Evolutionary conservation across 371 early-diverging fungal species (phyloP).

Genomic region (Furculomyces boomerangus): DNA sequence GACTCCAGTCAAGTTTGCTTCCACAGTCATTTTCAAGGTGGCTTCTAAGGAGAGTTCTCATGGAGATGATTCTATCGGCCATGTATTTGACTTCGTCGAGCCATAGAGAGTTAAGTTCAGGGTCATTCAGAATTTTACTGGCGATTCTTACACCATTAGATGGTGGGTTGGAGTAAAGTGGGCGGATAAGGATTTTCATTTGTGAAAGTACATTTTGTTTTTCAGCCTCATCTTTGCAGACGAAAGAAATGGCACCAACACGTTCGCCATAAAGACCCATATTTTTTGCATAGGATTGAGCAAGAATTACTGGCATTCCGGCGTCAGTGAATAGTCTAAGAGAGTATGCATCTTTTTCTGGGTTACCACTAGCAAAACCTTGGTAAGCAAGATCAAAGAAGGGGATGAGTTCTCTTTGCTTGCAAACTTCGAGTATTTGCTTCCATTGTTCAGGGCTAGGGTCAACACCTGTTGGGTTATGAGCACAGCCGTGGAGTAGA

Average conservation of each 20-base stretch:
- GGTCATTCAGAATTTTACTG: constrained; percentile 59
- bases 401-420: constrained; percentile 65
- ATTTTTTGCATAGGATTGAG: constrained; percentile 97
- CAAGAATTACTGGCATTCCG: constrained; percentile 55
- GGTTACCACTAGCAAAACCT: constrained; percentile 94
- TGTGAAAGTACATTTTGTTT: constrained; percentile 77
- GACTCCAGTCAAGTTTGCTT: constrained; percentile 69
- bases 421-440: constrained; percentile 60
- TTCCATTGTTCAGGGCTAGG: constrained; percentile 87
- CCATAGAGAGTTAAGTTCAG: constrained; percentile 74
- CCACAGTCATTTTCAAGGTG: constrained; percentile 71
- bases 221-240: constrained; percentile 59
- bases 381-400: constrained; percentile 99
- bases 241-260: constrained; percentile 86
- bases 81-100: constrained; percentile 81
- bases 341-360: constrained; percentile 80
- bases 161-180: constrained; percentile 97
- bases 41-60: constrained; percentile 60
- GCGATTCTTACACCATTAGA: constrained; percentile 89
- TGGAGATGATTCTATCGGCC: constrained; percentile 93
- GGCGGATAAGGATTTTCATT: constrained; percentile 86
- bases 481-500: constrained; percentile 94
- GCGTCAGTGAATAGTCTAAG: constrained; percentile 79
- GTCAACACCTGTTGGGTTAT: constrained; percentile 98
- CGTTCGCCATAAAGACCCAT: constrained; percentile 98